Evolutionary conservation across 176 grass and related monocot genomes (phyloP).

Genomic region (Zoysia japonica): DNA sequence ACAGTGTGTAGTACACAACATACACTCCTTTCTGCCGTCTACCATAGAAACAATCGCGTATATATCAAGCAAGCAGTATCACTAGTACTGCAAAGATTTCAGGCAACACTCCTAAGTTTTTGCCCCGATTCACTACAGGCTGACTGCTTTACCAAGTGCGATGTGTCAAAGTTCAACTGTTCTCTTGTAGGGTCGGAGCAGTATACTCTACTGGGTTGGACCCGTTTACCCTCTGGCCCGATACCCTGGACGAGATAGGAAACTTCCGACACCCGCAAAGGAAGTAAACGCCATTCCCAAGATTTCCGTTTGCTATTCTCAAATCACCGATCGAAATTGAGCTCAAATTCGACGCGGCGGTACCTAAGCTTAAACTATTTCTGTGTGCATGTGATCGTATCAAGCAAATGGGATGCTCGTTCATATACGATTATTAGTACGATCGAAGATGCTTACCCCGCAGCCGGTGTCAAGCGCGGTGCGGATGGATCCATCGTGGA

Average conservation of each 20-base stretch:
- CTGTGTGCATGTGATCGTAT: not conserved
- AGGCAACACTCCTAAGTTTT: not conserved
- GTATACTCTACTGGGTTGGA: not conserved
- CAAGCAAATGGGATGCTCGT: not conserved
- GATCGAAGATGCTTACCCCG: constrained; percentile 52
- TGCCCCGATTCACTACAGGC: constrained; percentile 7
- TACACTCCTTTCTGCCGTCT: not conserved
- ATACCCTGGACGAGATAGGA: not conserved
- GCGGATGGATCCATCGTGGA: constrained; percentile 81
- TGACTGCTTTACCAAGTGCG: constrained; percentile 16
- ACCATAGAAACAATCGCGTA: not conserved
- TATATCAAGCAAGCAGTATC: not conserved
- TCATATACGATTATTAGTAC: not conserved
- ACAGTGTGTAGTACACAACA: not conserved
- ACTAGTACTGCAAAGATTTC: constrained; percentile 2
- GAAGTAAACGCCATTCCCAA: constrained; percentile 35
- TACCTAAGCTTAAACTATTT: not conserved
- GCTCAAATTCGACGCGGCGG: constrained; percentile 23
- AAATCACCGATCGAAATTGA: constrained; percentile 27
- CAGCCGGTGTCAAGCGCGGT: constrained; percentile 95
- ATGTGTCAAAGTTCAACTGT: not conserved
- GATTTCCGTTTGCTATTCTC: constrained; percentile 35
- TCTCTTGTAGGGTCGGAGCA: constrained; percentile 17
- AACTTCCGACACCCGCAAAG: constrained; percentile 42
- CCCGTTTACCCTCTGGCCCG: not conserved